Evolutionary conservation across 129 eudicot species (phyloP), one percentile per base, ranked within the genome.

Genomic region (Chrysanthemum makinoi): DNA sequence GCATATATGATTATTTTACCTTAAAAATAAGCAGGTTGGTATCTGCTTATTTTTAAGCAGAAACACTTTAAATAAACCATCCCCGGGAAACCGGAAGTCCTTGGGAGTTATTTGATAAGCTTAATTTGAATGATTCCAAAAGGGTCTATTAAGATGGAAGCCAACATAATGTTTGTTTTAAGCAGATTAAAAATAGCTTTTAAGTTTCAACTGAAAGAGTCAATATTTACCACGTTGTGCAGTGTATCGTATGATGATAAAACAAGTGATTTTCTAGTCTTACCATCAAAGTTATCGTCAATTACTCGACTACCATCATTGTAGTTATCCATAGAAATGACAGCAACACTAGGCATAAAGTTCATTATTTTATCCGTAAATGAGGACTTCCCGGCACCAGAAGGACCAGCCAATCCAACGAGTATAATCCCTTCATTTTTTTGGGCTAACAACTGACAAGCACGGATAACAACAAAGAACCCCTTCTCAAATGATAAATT

Each of bases 341-440:
- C 95, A 15, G 97, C 97, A 72, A 91, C 71, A 77, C 91, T 84
- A 3, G 97, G 97, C 95, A 91, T 87, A 76, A 91, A 91, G 74
- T 82, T 85, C n/a, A 88, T 70, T 61, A 91, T 76, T 76, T 91
- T 91, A 50, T 91, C 97, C 0, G 89, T 81, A 62, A 91, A 91
- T 4, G 82, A 83, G 63, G 95, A 83, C 83, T 91, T 91, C 69
- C 97, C 97, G 55, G 97, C 97, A 57, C 97, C 97, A 66, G 97
- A 91, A 75, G 97, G 97, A 68, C 97, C 97, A 1, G 97, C 97
- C 75, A 91, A 69, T 24, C 97, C 97, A n/a, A 91, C 85, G 56
- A 91, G 14, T 75, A 91, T 68, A 43, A 91, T 74, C 53, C 97
- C 97, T 14, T 88, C 92, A 75, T 91, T 91, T 61, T 84, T 88